Evolutionary conservation across 352 stramenopile genomes (phyloP).

Genomic region (Globisporangium okanoganense): DNA sequence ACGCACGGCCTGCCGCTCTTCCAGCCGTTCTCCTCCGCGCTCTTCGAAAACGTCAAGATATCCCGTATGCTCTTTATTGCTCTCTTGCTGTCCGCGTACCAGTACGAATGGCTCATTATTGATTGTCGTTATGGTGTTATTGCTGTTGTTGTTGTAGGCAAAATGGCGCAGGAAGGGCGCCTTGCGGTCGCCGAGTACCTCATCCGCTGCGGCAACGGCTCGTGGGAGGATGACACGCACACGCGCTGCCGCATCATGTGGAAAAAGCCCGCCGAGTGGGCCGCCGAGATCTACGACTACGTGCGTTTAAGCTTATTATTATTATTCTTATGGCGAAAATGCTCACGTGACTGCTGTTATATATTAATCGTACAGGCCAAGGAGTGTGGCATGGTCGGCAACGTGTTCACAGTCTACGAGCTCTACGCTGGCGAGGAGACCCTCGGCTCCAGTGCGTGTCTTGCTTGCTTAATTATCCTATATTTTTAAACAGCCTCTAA

Average conservation of each 20-base stretch:
- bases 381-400: conserved; percentile 69
- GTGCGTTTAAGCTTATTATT: conserved; percentile 24
- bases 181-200: conserved; percentile 71
- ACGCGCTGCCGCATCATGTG: conserved; percentile 84
- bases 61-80: conserved; percentile 30
- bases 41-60: conserved; percentile 87
- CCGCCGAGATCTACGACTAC: conserved; percentile 83
- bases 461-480: no score
- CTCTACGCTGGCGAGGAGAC: conserved; percentile 83
- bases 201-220: conserved; percentile 67
- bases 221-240: conserved; percentile 78
- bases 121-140: not conserved
- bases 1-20: conserved; percentile 67
- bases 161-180: conserved; percentile 66
- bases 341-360: not conserved
- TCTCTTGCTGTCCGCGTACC: not conserved
- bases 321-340: conserved; percentile 14
- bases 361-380: conserved; percentile 33
- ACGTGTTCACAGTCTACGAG: conserved; percentile 85
- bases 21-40: conserved; percentile 52
- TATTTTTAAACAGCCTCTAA: no score
- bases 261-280: conserved; percentile 81
- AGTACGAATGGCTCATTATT: not conserved
- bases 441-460: conserved; percentile 56
- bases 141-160: conserved; percentile 25